Conservation (phyloP, 1,139 yeast genomes). For the Candida mesenterica region DNA sequence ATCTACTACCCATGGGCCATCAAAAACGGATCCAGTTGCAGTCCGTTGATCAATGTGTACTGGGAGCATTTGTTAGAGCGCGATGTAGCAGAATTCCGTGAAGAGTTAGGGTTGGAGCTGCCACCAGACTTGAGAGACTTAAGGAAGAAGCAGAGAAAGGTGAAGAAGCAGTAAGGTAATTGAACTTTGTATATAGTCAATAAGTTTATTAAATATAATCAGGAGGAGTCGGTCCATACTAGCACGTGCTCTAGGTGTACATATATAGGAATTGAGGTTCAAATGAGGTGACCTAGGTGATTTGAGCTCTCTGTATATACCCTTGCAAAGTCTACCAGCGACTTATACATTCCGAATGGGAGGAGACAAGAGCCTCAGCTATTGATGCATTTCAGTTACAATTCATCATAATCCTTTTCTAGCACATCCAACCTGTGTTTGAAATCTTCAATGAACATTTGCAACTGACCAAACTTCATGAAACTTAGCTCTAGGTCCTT, state of each 20-base stretch:
- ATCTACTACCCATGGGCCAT: constrained; percentile 91
- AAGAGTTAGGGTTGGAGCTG: constrained; percentile 65
- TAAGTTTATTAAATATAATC: no score
- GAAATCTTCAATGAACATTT: constrained; percentile 44
- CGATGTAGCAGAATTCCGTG: constrained; percentile 70
- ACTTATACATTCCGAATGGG: no score
- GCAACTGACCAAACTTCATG: constrained; percentile 65
- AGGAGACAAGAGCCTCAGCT: no score
- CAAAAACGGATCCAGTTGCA: constrained; percentile 66
- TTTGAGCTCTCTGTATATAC: no score
- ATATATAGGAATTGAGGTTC: background rate
- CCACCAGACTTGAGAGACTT: constrained; percentile 77
- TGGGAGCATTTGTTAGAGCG: constrained; percentile 85
- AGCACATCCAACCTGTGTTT: constrained; percentile 26
- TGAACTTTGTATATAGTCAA: no score
- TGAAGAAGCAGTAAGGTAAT: constrained; percentile 7
- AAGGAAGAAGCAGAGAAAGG: constrained; percentile 42
- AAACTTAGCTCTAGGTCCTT: constrained; percentile 60
- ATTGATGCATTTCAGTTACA: background rate
- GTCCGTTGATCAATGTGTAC: constrained; percentile 81
- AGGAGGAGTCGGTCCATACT: constrained; percentile 16
- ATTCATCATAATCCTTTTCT: constrained; percentile 16
- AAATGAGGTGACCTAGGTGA: background rate
- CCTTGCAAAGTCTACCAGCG: no score
- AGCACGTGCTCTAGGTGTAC: constrained; percentile 2